phyloP scores from a whole-genome alignment of 2,329 filamentous ascomycete species.

The Paecilomyces sp. region DNA sequence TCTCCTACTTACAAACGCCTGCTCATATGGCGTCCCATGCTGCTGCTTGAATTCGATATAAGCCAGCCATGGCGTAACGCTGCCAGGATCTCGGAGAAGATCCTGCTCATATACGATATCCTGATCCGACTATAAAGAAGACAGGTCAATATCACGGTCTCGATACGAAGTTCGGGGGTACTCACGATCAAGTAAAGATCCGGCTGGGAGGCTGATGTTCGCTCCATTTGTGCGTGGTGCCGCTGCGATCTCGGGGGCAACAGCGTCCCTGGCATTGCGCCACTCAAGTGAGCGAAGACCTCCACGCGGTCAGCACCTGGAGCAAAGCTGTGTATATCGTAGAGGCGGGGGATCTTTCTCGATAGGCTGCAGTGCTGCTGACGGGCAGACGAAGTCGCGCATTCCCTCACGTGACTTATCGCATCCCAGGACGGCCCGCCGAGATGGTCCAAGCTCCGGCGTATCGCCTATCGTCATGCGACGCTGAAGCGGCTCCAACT shows the following conservation, averaged over 20 bases:
- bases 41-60: conserved; percentile 88
- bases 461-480: conserved; percentile 8
- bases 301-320: conserved; percentile 23
- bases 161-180: conserved; percentile 6
- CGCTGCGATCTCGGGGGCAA: conserved; percentile 39
- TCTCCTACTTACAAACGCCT: conserved; percentile 56
- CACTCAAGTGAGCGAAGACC: conserved; percentile 32
- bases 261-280: conserved; percentile 45
- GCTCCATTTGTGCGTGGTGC: conserved; percentile 38
- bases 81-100: conserved; percentile 75
- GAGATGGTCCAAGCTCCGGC: conserved; percentile 12
- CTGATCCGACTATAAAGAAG: conserved; percentile 61
- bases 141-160: conserved; percentile 26
- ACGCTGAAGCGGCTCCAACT: background rate
- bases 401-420: conserved; percentile 17
- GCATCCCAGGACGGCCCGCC: conserved; percentile 9
- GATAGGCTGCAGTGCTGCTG: conserved; percentile 13
- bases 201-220: conserved; percentile 32
- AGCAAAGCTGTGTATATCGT: conserved; percentile 15
- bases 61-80: conserved; percentile 87
- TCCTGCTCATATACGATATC: conserved; percentile 97
- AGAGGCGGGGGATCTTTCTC: conserved; percentile 21
- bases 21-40: conserved; percentile 77
- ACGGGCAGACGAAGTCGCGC: conserved; percentile 19
- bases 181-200: conserved; percentile 42